These are phyloP conservation scores for Monosporascus sp. DNA, from an alignment of 2,329 filamentous ascomycete genomes.

Conservation along the genomic window DNA sequence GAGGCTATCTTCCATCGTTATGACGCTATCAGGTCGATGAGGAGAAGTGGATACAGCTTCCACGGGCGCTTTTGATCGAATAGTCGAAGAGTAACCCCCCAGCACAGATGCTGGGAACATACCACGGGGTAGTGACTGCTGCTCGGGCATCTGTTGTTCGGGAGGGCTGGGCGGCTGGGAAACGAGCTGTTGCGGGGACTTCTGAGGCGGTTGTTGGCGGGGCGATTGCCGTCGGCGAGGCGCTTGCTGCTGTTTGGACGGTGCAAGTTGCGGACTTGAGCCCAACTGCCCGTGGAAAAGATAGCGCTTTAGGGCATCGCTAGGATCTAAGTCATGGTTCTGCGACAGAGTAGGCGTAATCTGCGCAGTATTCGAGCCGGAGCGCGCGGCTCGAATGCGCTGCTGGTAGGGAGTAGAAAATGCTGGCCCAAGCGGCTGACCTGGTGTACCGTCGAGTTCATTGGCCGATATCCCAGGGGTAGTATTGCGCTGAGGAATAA, in stretches of 20 bases:
- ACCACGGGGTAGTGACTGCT: constrained; percentile 14
- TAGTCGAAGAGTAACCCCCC: constrained; percentile 11
- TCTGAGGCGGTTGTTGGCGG: constrained; percentile 2
- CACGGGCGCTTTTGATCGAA: constrained; percentile 6
- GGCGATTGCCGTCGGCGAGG: constrained; percentile 3
- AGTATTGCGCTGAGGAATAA: constrained; percentile 36
- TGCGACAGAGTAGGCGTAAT: constrained; percentile 11
- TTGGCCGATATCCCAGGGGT: constrained; percentile 57
- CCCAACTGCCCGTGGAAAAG: constrained; percentile 39
- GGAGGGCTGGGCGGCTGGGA: constrained; percentile 2
- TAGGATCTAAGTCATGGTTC: constrained; percentile 24
- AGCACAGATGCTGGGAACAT: constrained; percentile 21
- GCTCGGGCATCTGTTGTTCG: constrained; percentile 5
- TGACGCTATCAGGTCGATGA: constrained; percentile 31
- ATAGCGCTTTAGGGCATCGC: constrained; percentile 52
- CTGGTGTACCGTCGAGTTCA: constrained; percentile 60
- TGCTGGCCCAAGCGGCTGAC: constrained; percentile 54
- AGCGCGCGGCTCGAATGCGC: constrained; percentile 51
- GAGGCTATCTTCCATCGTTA: constrained; percentile 48
- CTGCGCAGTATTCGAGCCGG: constrained; percentile 18
- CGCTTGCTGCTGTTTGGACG: constrained; percentile 9
- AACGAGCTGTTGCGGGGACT: neutral
- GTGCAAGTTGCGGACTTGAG: neutral
- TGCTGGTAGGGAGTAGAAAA: constrained; percentile 64
- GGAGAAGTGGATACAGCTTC: constrained; percentile 8